Percentiles rank a stretch among this genome's conserved stretches.
Evolutionary conservation across 305 asterid genomes (phyloP).

Genomic region (Fraxinus albicans): DNA sequence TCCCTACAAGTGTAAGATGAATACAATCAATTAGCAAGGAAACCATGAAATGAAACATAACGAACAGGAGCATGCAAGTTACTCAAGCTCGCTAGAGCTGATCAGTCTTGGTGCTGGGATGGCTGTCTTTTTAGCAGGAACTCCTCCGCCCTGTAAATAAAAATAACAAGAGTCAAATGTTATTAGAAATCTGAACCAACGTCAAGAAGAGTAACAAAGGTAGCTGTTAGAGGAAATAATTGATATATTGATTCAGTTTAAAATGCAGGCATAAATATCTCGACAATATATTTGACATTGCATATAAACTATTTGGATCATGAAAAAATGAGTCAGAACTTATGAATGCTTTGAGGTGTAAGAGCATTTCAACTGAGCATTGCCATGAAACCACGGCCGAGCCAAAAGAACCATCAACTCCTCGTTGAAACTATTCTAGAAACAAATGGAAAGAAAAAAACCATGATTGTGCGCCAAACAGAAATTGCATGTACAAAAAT

Average conservation of each 20-base stretch:
- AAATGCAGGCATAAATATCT: constrained; percentile 1
- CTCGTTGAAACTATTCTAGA: not conserved
- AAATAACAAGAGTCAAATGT: constrained; percentile 13
- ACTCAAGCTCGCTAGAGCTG: constrained; percentile 89
- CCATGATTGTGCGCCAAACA: not conserved
- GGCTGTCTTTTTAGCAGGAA: constrained; percentile 56
- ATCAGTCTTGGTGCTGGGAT: constrained; percentile 84
- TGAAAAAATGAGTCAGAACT: not conserved
- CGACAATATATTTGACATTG: not conserved
- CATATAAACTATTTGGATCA: constrained; percentile 14
- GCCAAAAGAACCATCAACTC: not conserved
- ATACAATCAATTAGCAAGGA: constrained; percentile 19
- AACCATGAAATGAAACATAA: constrained; percentile 12
- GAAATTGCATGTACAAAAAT: not conserved
- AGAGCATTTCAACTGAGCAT: constrained; percentile 1
- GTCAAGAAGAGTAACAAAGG: not conserved
- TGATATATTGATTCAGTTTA: not conserved
- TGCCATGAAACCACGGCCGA: not conserved
- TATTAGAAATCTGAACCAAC: constrained; percentile 6
- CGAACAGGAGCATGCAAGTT: constrained; percentile 34
- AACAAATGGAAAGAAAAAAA: not conserved
- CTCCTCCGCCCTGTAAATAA: constrained; percentile 77
- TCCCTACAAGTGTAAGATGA: constrained; percentile 49
- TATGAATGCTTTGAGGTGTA: not conserved
- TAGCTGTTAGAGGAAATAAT: not conserved